Base-by-base conservation (phyloP, 164 flowering plant genomes). In the Berberis vulgaris region DNA sequence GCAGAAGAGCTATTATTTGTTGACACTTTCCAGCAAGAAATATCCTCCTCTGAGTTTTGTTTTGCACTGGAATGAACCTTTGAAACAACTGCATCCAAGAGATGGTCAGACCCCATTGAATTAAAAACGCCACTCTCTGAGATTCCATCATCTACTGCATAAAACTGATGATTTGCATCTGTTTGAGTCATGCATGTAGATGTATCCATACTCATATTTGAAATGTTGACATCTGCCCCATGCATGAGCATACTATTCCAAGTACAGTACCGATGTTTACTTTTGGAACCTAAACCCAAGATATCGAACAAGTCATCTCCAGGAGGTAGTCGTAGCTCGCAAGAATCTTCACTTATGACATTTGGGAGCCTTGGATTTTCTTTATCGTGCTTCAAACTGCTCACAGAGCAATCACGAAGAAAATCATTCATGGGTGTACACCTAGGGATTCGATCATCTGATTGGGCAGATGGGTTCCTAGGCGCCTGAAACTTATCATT, bases 31-130 rank as follows among this genome's bases (percentile, higher is more conserved):
- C 64, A 65, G 71, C 91, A 80, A 49, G 95, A 86, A 10, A 70
- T 62, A 64, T 61, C 74, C 56, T 84, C 95, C 72, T 84, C 88
- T 11, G 76, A 71, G 43, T 71, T 72, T 75, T 74, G 87, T 65
- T 78, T 84, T 10, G 78, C 6, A 61, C 70, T 54, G 6, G 83
- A 67, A n/a, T 73, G 69, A 65, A 77, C 78, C 69, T 78, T 79
- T n/a, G 94, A 79, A 57, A 93, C 83, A 43, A 93, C 87, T 45
- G 98, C 97, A 79, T 93, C 98, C 70, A 93, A 71, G 39, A 90
- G 86, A 78, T 83, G 77, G 61, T 86, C 96, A 4, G 79, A 26
- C 38, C 76, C 77, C 46, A 57, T 64, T 43, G 64, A 72, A 43
- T 82, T 73, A 71, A 82, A 83, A 41, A 77, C 65, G 40, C 78